Evolutionary conservation across 257 asterid genomes (phyloP).

Genomic region (Vinca minor): DNA sequence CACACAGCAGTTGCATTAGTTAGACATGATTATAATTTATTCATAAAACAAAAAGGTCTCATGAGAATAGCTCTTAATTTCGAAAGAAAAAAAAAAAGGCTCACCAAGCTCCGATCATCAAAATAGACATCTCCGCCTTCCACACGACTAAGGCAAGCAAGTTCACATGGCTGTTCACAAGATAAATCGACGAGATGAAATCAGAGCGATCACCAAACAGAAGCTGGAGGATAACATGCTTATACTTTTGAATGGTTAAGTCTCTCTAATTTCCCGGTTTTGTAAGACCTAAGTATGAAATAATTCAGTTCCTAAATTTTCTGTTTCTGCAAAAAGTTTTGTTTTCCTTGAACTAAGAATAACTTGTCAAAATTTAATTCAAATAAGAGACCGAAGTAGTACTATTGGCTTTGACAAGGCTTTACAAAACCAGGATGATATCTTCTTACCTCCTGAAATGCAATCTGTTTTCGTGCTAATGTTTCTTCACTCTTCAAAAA

Average conservation of each 20-base stretch:
- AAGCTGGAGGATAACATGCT: neutral
- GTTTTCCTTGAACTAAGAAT: neutral
- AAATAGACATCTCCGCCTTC: constrained; percentile 93
- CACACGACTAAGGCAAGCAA: constrained; percentile 87
- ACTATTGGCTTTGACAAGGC: constrained; percentile 8
- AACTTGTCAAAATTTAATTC: neutral
- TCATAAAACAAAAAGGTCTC: neutral
- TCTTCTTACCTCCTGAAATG: constrained; percentile 72
- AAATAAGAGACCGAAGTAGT: constrained; percentile 1
- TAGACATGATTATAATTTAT: constrained; percentile 8
- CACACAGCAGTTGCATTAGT: constrained; percentile 12
- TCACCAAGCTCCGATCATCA: constrained; percentile 94
- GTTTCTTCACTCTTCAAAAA: constrained; percentile 90
- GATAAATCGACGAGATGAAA: constrained; percentile 19
- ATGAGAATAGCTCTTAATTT: neutral
- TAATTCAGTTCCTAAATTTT: neutral
- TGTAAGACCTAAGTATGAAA: too few relatives aligned
- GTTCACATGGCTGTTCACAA: constrained; percentile 81
- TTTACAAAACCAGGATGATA: constrained; percentile 7
- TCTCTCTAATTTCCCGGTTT: neutral
- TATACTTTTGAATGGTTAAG: neutral
- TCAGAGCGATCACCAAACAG: constrained; percentile 19
- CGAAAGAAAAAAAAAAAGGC: constrained; percentile 24
- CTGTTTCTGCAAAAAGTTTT: neutral
- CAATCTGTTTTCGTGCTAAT: constrained; percentile 66